Conservation (phyloP, 2,329 filamentous ascomycete genomes). For the Aphanocladium album region DNA sequence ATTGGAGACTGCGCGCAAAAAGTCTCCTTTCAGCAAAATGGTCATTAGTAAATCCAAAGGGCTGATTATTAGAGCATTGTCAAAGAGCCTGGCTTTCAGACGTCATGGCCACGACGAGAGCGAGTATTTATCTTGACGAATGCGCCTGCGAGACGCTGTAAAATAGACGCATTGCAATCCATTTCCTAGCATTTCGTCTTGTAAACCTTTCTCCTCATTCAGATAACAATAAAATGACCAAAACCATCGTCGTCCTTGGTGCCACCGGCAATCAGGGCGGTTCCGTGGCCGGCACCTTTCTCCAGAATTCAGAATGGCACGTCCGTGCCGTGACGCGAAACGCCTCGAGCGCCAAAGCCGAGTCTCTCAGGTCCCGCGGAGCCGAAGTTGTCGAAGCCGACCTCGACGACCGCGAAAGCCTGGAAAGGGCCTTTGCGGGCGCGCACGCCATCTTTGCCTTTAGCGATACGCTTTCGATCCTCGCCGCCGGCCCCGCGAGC, state of each 20-base stretch:
- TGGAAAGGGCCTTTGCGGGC: constrained; percentile 20
- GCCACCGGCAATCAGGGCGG: constrained; percentile 35
- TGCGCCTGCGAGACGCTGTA: not conserved
- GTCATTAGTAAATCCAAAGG: not conserved
- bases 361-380: constrained; percentile 16
- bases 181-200: not conserved
- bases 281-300: constrained; percentile 31
- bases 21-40: not conserved
- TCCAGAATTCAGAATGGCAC: constrained; percentile 29
- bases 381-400: constrained; percentile 22
- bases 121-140: not conserved
- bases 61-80: not conserved
- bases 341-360: constrained; percentile 15
- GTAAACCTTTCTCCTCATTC: no score
- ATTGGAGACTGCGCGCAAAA: not conserved
- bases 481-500: constrained; percentile 12
- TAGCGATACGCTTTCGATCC: constrained; percentile 24
- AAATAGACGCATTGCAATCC: not conserved
- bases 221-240: not conserved
- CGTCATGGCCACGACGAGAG: not conserved
- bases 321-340: constrained; percentile 24
- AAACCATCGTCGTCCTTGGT: constrained; percentile 26
- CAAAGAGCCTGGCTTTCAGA: not conserved
- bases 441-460: constrained; percentile 24
- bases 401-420: constrained; percentile 15